Conservation (phyloP, 768 basidiomycete species). For the Pisolithus marmoratus region DNA sequence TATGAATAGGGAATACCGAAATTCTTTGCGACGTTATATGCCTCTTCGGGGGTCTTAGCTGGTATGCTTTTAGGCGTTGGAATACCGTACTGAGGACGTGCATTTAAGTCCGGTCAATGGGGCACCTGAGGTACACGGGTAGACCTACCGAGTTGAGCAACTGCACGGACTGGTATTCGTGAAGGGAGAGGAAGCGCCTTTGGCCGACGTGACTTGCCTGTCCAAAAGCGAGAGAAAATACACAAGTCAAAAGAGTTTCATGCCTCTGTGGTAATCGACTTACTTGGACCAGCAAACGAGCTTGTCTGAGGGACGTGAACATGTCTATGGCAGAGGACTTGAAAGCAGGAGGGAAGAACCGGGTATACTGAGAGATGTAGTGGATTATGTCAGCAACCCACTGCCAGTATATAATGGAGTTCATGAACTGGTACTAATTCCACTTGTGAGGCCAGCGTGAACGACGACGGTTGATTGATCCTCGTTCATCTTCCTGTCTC, state of each 20-base stretch:
- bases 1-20: constrained; percentile 54
- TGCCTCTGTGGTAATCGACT: constrained; percentile 6
- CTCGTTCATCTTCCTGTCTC: constrained; percentile 60
- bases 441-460: constrained; percentile 46
- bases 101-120: not conserved
- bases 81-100: constrained; percentile 72
- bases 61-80: constrained; percentile 88
- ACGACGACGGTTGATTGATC: constrained; percentile 69
- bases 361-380: constrained; percentile 6
- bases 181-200: constrained; percentile 90
- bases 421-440: constrained; percentile 7
- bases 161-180: constrained; percentile 96
- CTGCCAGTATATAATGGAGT: constrained; percentile 1
- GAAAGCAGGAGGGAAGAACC: constrained; percentile 10
- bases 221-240: not conserved
- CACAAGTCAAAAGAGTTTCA: not conserved
- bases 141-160: constrained; percentile 81
- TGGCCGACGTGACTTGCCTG: constrained; percentile 73
- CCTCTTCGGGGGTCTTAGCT: constrained; percentile 87
- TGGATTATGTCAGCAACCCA: constrained; percentile 37
- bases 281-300: constrained; percentile 60
- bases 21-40: constrained; percentile 79
- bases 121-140: too few species aligned
- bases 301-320: constrained; percentile 65
- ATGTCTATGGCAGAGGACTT: constrained; percentile 33